Evolutionary conservation across 2,329 filamentous ascomycete genomes (phyloP), one percentile per base, ranked within the genome.

Genomic region (Diaporthe helianthi): DNA sequence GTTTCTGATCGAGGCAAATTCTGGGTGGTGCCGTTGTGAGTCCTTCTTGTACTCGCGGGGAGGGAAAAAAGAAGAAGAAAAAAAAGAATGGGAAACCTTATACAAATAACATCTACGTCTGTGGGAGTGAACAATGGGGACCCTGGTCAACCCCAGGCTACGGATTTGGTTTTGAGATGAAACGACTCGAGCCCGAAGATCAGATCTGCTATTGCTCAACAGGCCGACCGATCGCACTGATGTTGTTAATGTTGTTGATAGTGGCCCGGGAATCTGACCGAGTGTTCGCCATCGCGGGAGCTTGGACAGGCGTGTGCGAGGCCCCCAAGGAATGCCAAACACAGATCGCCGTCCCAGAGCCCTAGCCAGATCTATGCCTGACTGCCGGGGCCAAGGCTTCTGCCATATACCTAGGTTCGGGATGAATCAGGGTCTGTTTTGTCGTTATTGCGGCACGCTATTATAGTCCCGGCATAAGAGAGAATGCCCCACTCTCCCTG

Each of bases 371-470:
- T 38, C 38, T 36, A 31, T 67, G 65, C 65, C 65, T 52, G 22
- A 52, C 41, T 51, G 24, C 44, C 66, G 38, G 60, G 46, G 46
- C 53, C 22, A 53, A 60, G 47, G 51, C 46, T 31, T 24, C 49
- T 33, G 41, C 52, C 41, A 33, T 19, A 61, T 61, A 47, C 58
- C 58, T 61, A 24, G 58, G 58, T 22, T 47, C 26, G n/a, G 60
- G 36, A 47, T 70, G 70, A 69, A 70, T 61, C 67, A 66, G 65
- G 61, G 49, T 46, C 65, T 69, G 68, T 71, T 68, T 69, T 72
- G 71, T 55, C 60, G 31, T 46, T 51, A 33, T 47, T 33, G 19
- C 41, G 19, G 51, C 29, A 58, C 41, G 29, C 52, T 58, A n/a
- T 60, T 67, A 61, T 67, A 67, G 68, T 55, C 52, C 55, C 53